Conservation (phyloP, 2,329 filamentous ascomycete genomes). For the Xylaria hypoxylon region DNA sequence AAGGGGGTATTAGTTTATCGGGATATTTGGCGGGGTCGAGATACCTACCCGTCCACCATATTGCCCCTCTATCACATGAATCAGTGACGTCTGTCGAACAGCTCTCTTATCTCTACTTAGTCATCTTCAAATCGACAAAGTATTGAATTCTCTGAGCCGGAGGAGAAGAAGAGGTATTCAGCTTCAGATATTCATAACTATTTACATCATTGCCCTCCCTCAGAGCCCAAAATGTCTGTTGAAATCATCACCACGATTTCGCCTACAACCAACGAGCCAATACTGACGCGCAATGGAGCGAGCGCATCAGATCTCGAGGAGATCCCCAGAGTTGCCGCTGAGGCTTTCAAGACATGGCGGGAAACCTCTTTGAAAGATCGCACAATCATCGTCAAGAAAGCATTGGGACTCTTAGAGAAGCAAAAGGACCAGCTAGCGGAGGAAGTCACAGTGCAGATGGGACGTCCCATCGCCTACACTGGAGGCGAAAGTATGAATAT, state of each 20-base stretch:
- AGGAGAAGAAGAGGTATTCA: not conserved
- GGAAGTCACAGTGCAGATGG: conserved; percentile 95
- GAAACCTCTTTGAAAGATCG: conserved; percentile 80
- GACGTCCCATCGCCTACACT: conserved; percentile 88
- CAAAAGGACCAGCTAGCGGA: conserved; percentile 83
- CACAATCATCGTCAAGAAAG: conserved; percentile 83
- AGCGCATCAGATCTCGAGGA: conserved; percentile 75
- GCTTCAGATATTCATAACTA: not conserved
- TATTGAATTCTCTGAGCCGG: not conserved
- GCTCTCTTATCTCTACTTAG: not conserved
- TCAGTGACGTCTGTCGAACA: conserved; percentile 13
- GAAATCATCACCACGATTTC: conserved; percentile 84
- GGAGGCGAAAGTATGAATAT: conserved; percentile 69
- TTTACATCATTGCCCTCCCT: not conserved
- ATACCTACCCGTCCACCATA: not conserved
- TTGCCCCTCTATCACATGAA: conserved; percentile 30
- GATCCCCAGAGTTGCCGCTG: conserved; percentile 77
- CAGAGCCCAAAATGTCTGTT: conserved; percentile 65
- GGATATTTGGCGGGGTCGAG: conserved; percentile 32
- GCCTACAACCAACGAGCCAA: conserved; percentile 85
- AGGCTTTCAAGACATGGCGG: conserved; percentile 81
- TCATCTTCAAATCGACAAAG: not conserved
- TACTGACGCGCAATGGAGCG: conserved; percentile 82
- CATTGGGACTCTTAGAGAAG: conserved; percentile 75
- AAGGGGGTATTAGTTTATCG: conserved; percentile 19